Evolutionary conservation across 768 basidiomycete genomes (phyloP), one percentile per base, ranked within the genome.

Genomic region (Psilocybe cubensis): DNA sequence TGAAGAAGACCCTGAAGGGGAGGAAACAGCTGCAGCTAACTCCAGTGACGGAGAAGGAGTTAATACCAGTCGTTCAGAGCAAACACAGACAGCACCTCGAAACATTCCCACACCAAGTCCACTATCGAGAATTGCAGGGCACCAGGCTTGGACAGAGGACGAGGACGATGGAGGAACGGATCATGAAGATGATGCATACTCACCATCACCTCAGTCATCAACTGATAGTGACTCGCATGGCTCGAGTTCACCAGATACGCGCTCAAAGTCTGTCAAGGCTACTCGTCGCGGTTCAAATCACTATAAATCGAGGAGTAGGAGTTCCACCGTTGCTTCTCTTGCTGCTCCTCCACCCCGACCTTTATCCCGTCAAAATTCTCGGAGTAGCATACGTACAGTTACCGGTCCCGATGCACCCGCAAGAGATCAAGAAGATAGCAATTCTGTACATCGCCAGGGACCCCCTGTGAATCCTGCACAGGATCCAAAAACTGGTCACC

Each of bases 381-480:
- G 74, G 18, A 89, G 85, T 66, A 92, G 91, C 59, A 79, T 90
- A 27, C 81, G 83, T 17, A 93, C 92, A 0, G 86, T 93, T 4
- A 83, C 82, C 24, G 88, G 83, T 1, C 80, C 70, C 6, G 86
- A 86, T 29, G 52, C 75, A 11, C 74, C 76, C 0, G 72, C 76
- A 46, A 71, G 38, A 29, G 78, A 76, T 3, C 63, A 59, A 6
- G 72, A 64, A 9, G 66, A 54, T 11, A 62, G 18, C 21, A 42
- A 44, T 2, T 56, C 42, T 38, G 63, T 59, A 12, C 28, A 67
- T 29, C 70, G 63, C 46, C 25, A 41, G 25, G 69, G 72, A 57
- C 70, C 41, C 70, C 2, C 64, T 66, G 29, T 70, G 74, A 4
- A 28, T 12, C 54, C n/a, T 70, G 7, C 44, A 20, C 48, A 63